Conservation (phyloP, 345 rosid genomes). For the Punica granatum region DNA sequence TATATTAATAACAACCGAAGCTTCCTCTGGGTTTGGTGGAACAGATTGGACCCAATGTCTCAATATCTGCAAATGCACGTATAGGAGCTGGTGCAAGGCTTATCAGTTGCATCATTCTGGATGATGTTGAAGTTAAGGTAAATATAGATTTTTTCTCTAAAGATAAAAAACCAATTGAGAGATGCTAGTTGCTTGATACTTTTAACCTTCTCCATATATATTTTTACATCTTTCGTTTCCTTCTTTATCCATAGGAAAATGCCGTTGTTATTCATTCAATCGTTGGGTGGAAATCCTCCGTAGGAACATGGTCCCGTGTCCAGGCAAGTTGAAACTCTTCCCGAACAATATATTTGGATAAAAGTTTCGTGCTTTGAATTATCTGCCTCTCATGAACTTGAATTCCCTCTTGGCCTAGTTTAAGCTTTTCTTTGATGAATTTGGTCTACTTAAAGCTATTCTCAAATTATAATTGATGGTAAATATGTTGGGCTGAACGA, state of each 20-base stretch:
- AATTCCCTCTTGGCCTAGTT: no score
- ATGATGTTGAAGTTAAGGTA: conserved; percentile 80
- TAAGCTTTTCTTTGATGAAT: no score
- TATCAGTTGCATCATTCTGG: conserved; percentile 81
- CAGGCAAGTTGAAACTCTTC: conserved; percentile 50
- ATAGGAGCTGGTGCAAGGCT: conserved; percentile 94
- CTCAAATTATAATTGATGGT: background rate
- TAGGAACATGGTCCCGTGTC: conserved; percentile 94
- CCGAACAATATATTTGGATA: conserved; percentile 2
- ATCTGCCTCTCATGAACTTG: background rate
- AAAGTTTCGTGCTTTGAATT: conserved; percentile 8
- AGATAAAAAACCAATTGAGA: background rate
- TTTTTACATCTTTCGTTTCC: no score
- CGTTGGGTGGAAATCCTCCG: conserved; percentile 87
- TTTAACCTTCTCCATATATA: conserved; percentile 11
- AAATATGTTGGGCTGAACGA: background rate
- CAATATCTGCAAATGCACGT: conserved; percentile 86
- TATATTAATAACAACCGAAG: background rate
- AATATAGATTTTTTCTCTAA: conserved; percentile 16
- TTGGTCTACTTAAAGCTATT: no score
- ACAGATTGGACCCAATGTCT: conserved; percentile 95
- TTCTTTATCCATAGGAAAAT: conserved; percentile 68
- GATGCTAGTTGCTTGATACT: background rate
- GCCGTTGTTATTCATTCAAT: conserved; percentile 80
- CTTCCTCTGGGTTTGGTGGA: conserved; percentile 5